These are phyloP conservation scores for Zygotorulaspora danielsina DNA, from an alignment of 805 yeast genomes.

Conservation along the genomic window DNA sequence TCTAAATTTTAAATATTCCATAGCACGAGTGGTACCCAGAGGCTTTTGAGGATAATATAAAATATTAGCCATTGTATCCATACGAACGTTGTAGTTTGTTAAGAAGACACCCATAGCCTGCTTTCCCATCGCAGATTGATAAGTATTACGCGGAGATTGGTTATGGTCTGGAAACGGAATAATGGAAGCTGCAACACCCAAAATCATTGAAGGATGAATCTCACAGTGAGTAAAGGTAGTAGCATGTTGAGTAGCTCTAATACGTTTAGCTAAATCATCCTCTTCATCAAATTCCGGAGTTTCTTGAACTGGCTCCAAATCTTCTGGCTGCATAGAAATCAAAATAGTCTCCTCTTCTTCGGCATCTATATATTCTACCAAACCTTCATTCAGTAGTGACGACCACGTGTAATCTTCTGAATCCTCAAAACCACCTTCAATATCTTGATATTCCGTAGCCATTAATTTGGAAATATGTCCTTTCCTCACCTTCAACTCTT, in stretches of 20 bases:
- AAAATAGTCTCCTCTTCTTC: slow-evolving; percentile 98
- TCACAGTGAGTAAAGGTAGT: slow-evolving; percentile 97
- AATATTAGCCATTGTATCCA: slow-evolving; percentile 99
- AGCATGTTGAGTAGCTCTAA: slow-evolving; percentile 64
- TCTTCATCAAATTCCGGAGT: slow-evolving; percentile 40
- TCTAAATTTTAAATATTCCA: slow-evolving; percentile 96
- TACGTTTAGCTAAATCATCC: slow-evolving; percentile 63
- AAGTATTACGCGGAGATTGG: slow-evolving; percentile 98
- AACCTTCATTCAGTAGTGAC: slow-evolving; percentile 74
- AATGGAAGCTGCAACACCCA: slow-evolving; percentile 97
- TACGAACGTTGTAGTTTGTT: slow-evolving; percentile 91
- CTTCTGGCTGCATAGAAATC: slow-evolving; percentile 99
- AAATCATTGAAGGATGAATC: slow-evolving; percentile 97
- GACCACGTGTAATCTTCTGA: slow-evolving; percentile 76
- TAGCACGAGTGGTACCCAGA: slow-evolving; percentile 93
- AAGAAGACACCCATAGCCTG: slow-evolving; percentile 99
- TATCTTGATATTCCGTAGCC: slow-evolving; percentile 56
- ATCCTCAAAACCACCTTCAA: slow-evolving; percentile 48
- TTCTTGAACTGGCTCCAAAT: slow-evolving; percentile 67
- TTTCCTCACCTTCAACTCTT: slow-evolving; percentile 75
- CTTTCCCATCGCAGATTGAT: slow-evolving; percentile 99
- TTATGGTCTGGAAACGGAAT: slow-evolving; percentile 99
- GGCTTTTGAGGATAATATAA: slow-evolving; percentile 98
- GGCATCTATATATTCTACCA: slow-evolving; percentile 95
- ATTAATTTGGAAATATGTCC: slow-evolving; percentile 73